phyloP scores from a whole-genome alignment of 768 basidiomycete species.

The Tubosaeta brunneosetosa region DNA sequence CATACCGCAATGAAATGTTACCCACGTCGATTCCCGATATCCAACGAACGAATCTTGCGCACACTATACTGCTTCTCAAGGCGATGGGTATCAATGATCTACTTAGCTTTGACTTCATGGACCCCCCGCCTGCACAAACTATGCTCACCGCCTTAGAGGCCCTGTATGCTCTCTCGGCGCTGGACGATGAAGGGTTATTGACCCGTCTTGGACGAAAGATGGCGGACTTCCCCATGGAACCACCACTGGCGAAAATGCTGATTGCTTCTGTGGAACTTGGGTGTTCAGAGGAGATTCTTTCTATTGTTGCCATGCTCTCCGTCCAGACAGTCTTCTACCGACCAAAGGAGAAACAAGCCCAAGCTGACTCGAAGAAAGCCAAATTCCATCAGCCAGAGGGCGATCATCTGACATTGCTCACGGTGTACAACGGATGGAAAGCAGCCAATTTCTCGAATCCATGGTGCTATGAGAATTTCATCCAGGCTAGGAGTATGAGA shows the following conservation, averaged over 20 bases:
- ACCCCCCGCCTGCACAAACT: slow-evolving; percentile 94
- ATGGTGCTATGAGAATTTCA: slow-evolving; percentile 99
- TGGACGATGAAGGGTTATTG: slow-evolving; percentile 94
- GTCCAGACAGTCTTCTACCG: slow-evolving; percentile 97
- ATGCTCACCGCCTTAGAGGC: slow-evolving; percentile 96
- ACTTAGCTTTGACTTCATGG: slow-evolving; percentile 99
- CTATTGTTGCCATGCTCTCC: slow-evolving; percentile 95
- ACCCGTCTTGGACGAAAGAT: slow-evolving; percentile 96
- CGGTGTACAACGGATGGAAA: slow-evolving; percentile 99
- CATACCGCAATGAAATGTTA: slow-evolving; percentile 98
- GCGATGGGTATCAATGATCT: slow-evolving; percentile 99
- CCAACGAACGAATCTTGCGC: slow-evolving; percentile 87
- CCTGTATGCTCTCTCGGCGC: slow-evolving; percentile 89
- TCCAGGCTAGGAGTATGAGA: slow-evolving; percentile 95
- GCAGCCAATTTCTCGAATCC: slow-evolving; percentile 93
- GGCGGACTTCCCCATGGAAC: slow-evolving; percentile 99
- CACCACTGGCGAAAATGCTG: slow-evolving; percentile 93
- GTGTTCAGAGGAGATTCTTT: slow-evolving; percentile 97
- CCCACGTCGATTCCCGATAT: slow-evolving; percentile 98
- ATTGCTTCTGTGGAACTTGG: slow-evolving; percentile 96
- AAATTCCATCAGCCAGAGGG: slow-evolving; percentile 99
- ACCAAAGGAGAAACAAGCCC: slow-evolving; percentile 99
- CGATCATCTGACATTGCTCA: slow-evolving; percentile 85
- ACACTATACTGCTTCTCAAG: slow-evolving; percentile 92
- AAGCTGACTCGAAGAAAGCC: slow-evolving; percentile 98